A percentile compares a stretch with the other conserved stretches of the same genome.
phyloP scores from a whole-genome alignment of 257 asterid genomes.

The Salvia rosmarinus region DNA sequence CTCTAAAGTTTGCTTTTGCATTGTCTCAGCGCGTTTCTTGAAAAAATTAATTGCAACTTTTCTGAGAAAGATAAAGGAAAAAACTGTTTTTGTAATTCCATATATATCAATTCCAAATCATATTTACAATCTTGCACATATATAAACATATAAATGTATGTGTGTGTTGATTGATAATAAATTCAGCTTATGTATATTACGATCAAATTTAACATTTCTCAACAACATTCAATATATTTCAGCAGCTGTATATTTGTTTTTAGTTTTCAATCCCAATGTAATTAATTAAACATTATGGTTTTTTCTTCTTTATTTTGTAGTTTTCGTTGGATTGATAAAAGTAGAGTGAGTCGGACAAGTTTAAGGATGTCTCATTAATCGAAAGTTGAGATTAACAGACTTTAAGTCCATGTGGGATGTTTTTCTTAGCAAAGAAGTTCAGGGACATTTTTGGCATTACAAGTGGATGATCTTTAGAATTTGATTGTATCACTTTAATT shows the following conservation, averaged over 20 bases:
- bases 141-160: no score
- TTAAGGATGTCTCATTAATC: constrained; percentile 35
- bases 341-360: constrained; percentile 40
- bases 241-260: not conserved
- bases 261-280: not conserved
- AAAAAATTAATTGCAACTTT: not conserved
- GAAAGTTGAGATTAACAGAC: not conserved
- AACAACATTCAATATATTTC: no score
- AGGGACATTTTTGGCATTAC: not conserved
- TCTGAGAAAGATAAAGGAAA: no score
- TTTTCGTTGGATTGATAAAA: constrained; percentile 14
- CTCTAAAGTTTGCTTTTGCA: constrained; percentile 26
- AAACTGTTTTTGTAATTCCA: no score
- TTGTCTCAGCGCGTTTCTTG: not conserved
- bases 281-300: no score
- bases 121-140: no score
- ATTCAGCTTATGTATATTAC: no score
- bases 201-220: no score
- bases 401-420: constrained; percentile 49
- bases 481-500: not conserved
- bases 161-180: no score
- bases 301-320: not conserved
- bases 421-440: constrained; percentile 60
- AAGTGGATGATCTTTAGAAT: constrained; percentile 5
- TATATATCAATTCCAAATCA: no score